Percentiles rank a stretch among this genome's conserved stretches.
These are phyloP conservation scores for Scutellaria galericulata DNA, from an alignment of 257 asterid species.

Conservation along the genomic window DNA sequence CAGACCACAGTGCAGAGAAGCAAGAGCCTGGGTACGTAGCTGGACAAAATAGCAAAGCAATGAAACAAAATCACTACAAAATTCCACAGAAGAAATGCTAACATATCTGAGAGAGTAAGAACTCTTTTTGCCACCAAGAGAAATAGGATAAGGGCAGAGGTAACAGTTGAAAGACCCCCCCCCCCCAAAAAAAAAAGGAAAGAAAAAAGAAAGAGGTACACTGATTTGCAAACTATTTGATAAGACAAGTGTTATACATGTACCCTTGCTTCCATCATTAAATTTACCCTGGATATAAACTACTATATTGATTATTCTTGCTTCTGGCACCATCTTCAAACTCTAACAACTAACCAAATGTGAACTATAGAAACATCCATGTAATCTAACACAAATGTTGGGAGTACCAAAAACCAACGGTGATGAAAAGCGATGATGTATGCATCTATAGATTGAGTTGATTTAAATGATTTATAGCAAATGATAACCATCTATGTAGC, in stretches of 20 bases:
- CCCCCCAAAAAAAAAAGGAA: background rate
- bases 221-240: constrained; percentile 2
- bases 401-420: constrained; percentile 6
- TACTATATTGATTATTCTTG: background rate
- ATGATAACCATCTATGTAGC: constrained; percentile 25
- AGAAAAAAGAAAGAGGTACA: background rate
- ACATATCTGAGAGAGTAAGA: background rate
- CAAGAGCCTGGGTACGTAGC: constrained; percentile 94
- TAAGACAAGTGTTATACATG: background rate
- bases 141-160: background rate
- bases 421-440: constrained; percentile 20
- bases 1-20: constrained; percentile 88
- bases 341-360: constrained; percentile 19
- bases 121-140: constrained; percentile 3
- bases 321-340: constrained; percentile 9
- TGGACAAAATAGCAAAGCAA: constrained; percentile 49
- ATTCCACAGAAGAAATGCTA: constrained; percentile 28
- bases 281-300: background rate
- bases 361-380: constrained; percentile 11
- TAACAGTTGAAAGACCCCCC: constrained; percentile 10
- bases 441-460: constrained; percentile 21
- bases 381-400: constrained; percentile 6
- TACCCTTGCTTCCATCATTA: constrained; percentile 9
- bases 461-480: background rate
- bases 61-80: constrained; percentile 27